Conservation (phyloP, 1,139 yeast genomes). For the Zygosaccharomyces sapae region DNA sequence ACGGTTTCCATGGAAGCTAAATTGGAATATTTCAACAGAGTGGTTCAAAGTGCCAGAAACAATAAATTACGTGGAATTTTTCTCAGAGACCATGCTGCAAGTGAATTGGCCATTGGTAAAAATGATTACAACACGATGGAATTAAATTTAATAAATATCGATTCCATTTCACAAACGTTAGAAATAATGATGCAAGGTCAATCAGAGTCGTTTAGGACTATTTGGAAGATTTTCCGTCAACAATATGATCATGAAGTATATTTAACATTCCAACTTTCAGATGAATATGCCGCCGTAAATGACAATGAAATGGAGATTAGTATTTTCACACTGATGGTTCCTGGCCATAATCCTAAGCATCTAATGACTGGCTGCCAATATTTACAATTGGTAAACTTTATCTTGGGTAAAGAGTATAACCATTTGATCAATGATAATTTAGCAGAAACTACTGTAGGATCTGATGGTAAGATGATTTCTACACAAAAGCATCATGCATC, state of each 20-base stretch:
- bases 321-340: slow-evolving; percentile 12
- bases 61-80: slow-evolving; percentile 13
- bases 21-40: slow-evolving; percentile 8
- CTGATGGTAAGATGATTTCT: slow-evolving; percentile 21
- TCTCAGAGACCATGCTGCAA: slow-evolving; percentile 16
- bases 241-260: slow-evolving; percentile 11
- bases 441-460: slow-evolving; percentile 19
- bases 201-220: slow-evolving; percentile 11
- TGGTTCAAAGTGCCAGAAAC: slow-evolving; percentile 10
- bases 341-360: slow-evolving; percentile 15
- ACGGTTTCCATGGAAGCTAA: slow-evolving; percentile 12
- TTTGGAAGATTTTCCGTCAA: slow-evolving; percentile 12
- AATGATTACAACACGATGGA: slow-evolving; percentile 10
- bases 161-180: slow-evolving; percentile 6
- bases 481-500: slow-evolving; percentile 21
- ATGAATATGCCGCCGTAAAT: slow-evolving; percentile 10
- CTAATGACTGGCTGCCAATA: slow-evolving; percentile 20
- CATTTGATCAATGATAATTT: slow-evolving; percentile 18
- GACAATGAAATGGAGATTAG: slow-evolving; percentile 13
- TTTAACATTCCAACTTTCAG: slow-evolving; percentile 11
- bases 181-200: slow-evolving; percentile 4
- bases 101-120: slow-evolving; percentile 12
- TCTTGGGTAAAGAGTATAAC: slow-evolving; percentile 18
- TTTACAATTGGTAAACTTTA: slow-evolving; percentile 18
- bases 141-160: slow-evolving; percentile 11